A percentile compares a stretch with the other conserved stretches of the same genome.
Evolutionary conservation across 2,329 filamentous ascomycete species (phyloP).

Genomic region (Pseudopithomyces maydicus): DNA sequence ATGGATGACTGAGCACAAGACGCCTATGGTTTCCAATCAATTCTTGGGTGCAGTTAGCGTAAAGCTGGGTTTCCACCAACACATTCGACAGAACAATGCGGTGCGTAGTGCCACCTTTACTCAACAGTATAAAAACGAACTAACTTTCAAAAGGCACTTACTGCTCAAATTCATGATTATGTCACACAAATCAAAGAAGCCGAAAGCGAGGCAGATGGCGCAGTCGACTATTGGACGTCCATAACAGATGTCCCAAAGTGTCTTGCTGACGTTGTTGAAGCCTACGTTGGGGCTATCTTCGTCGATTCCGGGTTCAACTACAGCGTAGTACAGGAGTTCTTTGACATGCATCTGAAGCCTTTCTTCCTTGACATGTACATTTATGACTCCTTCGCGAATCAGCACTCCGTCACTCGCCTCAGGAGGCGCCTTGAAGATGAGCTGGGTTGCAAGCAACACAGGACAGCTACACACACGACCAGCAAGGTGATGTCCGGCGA

Average conservation of each 20-base stretch:
- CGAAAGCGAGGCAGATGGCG: slow-evolving; percentile 53
- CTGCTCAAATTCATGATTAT: slow-evolving; percentile 57
- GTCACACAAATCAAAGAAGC: slow-evolving; percentile 64
- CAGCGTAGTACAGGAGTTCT: slow-evolving; percentile 74
- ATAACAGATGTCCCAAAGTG: slow-evolving; percentile 70
- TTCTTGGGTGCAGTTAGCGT: slow-evolving; percentile 86
- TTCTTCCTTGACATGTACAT: slow-evolving; percentile 86
- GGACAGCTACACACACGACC: slow-evolving; percentile 44
- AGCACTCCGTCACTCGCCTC: slow-evolving; percentile 79
- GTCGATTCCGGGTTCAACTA: slow-evolving; percentile 87
- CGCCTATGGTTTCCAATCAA: slow-evolving; percentile 98
- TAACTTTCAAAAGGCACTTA: slow-evolving; percentile 46
- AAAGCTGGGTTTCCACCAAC: slow-evolving; percentile 74
- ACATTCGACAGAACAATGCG: slow-evolving; percentile 63
- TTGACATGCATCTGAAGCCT: slow-evolving; percentile 71
- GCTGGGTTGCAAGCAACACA: slow-evolving; percentile 69
- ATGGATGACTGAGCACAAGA: slow-evolving; percentile 98
- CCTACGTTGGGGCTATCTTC: slow-evolving; percentile 88
- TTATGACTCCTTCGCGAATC: slow-evolving; percentile 85
- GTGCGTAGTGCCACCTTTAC: slow-evolving; percentile 9
- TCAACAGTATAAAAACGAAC: background rate
- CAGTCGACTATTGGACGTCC: slow-evolving; percentile 70
- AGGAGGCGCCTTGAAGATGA: slow-evolving; percentile 66
- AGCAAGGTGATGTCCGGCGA: slow-evolving; percentile 53
- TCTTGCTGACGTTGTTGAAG: slow-evolving; percentile 85